A percentile compares a stretch with the other conserved stretches of the same genome.
phyloP scores from a whole-genome alignment of 2,329 filamentous ascomycete species.

The Talaromyces sp. region DNA sequence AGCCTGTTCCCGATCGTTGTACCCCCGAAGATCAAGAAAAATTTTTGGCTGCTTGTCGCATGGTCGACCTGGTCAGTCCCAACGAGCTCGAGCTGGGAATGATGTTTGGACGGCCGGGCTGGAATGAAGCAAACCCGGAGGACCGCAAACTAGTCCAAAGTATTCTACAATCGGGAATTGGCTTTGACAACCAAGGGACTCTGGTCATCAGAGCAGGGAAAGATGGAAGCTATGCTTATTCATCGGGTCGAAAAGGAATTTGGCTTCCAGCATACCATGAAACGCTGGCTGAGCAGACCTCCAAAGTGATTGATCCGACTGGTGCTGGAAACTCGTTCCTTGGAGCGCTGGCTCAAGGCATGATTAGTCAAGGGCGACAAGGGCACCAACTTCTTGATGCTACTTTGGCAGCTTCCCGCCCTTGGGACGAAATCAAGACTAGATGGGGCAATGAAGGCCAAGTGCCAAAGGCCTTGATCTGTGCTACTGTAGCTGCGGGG shows the following conservation, averaged over 20 bases:
- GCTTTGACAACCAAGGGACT: constrained; percentile 28
- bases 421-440: constrained; percentile 39
- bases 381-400: constrained; percentile 25
- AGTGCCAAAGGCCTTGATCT: constrained; percentile 63
- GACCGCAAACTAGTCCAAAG: constrained; percentile 27
- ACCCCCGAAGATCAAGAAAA: constrained; percentile 56
- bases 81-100: constrained; percentile 85
- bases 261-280: constrained; percentile 77
- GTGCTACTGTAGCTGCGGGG: constrained; percentile 77
- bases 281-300: constrained; percentile 23
- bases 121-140: constrained; percentile 22
- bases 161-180: constrained; percentile 33
- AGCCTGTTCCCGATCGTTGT: constrained; percentile 87
- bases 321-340: constrained; percentile 91
- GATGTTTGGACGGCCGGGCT: constrained; percentile 62
- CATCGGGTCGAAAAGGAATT: constrained; percentile 30
- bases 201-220: constrained; percentile 56
- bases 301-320: constrained; percentile 75
- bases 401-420: constrained; percentile 45
- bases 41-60: constrained; percentile 47
- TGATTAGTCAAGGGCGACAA: constrained; percentile 40
- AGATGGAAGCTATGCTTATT: constrained; percentile 49
- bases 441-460: constrained; percentile 43
- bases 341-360: constrained; percentile 52
- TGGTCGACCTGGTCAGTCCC: constrained; percentile 61